Base-by-base conservation (phyloP, 345 rosid species). In the Syzygium aqueum region DNA sequence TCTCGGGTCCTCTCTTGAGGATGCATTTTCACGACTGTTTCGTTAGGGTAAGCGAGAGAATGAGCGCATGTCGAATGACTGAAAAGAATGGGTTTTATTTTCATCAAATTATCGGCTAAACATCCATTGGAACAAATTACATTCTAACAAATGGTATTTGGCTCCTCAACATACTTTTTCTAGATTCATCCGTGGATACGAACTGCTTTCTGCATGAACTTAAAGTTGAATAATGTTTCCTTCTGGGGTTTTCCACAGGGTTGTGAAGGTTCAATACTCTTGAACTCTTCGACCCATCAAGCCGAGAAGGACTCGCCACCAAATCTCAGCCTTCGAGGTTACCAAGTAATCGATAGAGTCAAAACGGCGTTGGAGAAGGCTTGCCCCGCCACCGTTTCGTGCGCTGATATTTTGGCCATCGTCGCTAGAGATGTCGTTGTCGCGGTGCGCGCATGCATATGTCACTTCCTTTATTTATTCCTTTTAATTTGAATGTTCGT, bases 11-110 rank as follows among this genome's bases (percentile, higher is more conserved):
- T 82, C 73, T 96, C 88, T 85, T 97, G 52, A 91, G 99, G 86
- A 88, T 96, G 95, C 93, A 92, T 86, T 96, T 97, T 78, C 98
- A 97, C 22, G 99, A 97, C 84, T 97, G 98, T 83, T 96, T 95
- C 51, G 95, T 96, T 6, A 54, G 93, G 90, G 98, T 97, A 91
- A 8, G 84, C 85, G 30, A 13, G 14, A 17, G 10, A 25, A 28
- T 37, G 53, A 51, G 40, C 37, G 16, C 28, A 52, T 27, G 67
- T n/a, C 11, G 13, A 61, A n/a, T 61, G 30, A 59, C 65, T 59
- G 28, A 59, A 59, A 3, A 0, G 15, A 59, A 59, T 27, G 28
- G 65, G 25, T 1, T 59, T 59, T 25, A 59, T 5, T 59, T 25
- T 59, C 65, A 3, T 11, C 65, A 7, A 59, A 59, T 7, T n/a